Evolutionary conservation across 164 flowering plant genomes (phyloP).

Genomic region (Macadamia integrifolia): DNA sequence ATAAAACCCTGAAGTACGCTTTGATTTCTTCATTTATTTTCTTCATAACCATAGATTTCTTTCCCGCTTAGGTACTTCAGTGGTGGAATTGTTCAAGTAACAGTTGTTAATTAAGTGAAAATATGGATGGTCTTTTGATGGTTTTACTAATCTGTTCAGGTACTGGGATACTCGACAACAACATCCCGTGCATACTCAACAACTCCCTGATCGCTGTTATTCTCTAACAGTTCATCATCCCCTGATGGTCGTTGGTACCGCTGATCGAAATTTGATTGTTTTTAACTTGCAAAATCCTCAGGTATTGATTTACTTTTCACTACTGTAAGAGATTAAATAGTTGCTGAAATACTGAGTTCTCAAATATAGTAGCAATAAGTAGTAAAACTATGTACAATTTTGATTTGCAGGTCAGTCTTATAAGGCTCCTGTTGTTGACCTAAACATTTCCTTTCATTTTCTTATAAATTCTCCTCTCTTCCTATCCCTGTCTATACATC

Average conservation of each 20-base stretch:
- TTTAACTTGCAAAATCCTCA: conserved; percentile 90
- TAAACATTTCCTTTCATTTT: too few species aligned
- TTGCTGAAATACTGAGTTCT: too few species aligned
- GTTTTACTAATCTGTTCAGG: conserved; percentile 32
- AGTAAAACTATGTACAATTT: too few species aligned
- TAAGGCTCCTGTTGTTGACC: too few species aligned
- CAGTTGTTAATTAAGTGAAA: too few species aligned
- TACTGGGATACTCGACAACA: conserved; percentile 94
- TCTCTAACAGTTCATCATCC: conserved; percentile 75
- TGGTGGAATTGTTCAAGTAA: too few species aligned
- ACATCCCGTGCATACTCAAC: conserved; percentile 85
- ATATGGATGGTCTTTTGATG: neutral
- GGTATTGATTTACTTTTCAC: conserved; percentile 32
- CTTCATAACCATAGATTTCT: too few species aligned
- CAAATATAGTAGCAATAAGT: too few species aligned
- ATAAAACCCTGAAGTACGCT: conserved; percentile 68
- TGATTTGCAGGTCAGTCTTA: too few species aligned
- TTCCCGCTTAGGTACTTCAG: too few species aligned
- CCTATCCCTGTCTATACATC: too few species aligned
- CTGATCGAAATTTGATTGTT: conserved; percentile 79
- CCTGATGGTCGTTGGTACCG: conserved; percentile 97
- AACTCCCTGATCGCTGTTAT: conserved; percentile 94
- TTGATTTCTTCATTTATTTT: neutral
- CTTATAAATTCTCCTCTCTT: too few species aligned
- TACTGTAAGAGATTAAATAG: neutral